phyloP scores from a whole-genome alignment of 495 filamentous ascomycete species.

The Annulohypoxylon bovei region DNA sequence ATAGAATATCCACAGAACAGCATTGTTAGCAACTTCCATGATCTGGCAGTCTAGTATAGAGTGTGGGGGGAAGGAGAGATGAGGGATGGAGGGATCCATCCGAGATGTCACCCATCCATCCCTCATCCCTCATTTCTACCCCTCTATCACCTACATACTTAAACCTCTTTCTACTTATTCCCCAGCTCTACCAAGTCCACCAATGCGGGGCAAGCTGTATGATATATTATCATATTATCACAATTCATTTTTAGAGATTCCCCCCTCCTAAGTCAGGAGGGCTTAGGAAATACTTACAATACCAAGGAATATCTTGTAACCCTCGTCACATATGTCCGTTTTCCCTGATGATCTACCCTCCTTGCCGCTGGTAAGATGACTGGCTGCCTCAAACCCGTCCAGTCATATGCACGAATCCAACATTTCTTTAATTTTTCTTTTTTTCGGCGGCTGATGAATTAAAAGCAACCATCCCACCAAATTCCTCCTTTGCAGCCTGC shows the following conservation, averaged over 20 bases:
- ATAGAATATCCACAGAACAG: constrained; percentile 20
- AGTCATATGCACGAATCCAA: constrained; percentile 15
- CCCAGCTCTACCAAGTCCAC: neutral
- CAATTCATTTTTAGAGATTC: constrained; percentile 11
- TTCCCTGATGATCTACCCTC: constrained; percentile 32
- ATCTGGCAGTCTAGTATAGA: neutral
- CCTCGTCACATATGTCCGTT: constrained; percentile 7
- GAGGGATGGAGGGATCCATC: constrained; percentile 12
- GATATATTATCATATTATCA: constrained; percentile 1
- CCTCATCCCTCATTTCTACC: neutral
- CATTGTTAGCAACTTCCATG: constrained; percentile 10
- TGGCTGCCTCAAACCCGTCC: constrained; percentile 24
- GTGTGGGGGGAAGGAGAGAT: constrained; percentile 3
- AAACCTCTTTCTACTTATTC: constrained; percentile 20
- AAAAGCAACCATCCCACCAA: constrained; percentile 18
- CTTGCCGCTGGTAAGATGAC: constrained; percentile 1
- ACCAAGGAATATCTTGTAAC: neutral
- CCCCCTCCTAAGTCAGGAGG: neutral
- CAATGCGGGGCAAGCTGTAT: constrained; percentile 24
- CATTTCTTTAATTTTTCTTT: neutral
- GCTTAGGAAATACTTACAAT: constrained; percentile 6
- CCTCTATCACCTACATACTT: neutral
- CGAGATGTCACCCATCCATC: constrained; percentile 8
- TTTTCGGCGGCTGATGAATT: constrained; percentile 40
- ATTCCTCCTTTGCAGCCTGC: constrained; percentile 21